A percentile compares a stretch with the other conserved stretches of the same genome.
phyloP scores from a whole-genome alignment of 139 green algal genomes.

The Coelastrella sp. region DNA sequence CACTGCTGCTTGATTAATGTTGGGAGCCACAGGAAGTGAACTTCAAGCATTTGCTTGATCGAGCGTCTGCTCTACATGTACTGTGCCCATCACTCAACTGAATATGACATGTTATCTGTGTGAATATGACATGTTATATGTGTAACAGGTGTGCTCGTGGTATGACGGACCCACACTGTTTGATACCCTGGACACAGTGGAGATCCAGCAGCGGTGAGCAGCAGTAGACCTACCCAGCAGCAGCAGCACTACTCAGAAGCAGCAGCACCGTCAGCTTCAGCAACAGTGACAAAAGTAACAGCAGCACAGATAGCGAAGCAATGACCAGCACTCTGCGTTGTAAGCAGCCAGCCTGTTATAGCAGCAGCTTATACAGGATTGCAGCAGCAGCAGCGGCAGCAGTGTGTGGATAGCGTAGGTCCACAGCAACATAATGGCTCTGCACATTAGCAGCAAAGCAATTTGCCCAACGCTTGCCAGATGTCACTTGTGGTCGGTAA shows the following conservation, averaged over 20 bases:
- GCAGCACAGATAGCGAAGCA: not conserved
- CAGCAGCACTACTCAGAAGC: not conserved
- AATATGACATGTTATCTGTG: not conserved
- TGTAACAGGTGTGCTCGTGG: conserved; percentile 79
- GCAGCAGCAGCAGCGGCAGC: not conserved
- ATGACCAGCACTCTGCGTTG: not conserved
- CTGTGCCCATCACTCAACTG: not conserved
- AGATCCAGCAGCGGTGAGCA: conserved; percentile 65
- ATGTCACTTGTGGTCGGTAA: not conserved
- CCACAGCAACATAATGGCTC: not conserved
- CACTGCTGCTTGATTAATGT: too few species aligned
- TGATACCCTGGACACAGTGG: conserved; percentile 88
- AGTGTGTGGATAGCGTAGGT: not conserved
- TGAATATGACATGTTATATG: too few species aligned
- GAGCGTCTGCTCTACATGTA: not conserved
- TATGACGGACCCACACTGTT: conserved; percentile 93
- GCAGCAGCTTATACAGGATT: not conserved
- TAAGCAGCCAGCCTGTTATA: not conserved
- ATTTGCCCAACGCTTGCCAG: too few species aligned
- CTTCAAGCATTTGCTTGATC: too few species aligned
- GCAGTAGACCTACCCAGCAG: not conserved
- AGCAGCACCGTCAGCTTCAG: not conserved
- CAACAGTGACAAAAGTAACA: not conserved
- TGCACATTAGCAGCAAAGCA: too few species aligned
- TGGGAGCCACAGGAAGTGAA: too few species aligned